phyloP scores from a whole-genome alignment of 805 yeast species.

The Nakazawaea ishiwadae region DNA sequence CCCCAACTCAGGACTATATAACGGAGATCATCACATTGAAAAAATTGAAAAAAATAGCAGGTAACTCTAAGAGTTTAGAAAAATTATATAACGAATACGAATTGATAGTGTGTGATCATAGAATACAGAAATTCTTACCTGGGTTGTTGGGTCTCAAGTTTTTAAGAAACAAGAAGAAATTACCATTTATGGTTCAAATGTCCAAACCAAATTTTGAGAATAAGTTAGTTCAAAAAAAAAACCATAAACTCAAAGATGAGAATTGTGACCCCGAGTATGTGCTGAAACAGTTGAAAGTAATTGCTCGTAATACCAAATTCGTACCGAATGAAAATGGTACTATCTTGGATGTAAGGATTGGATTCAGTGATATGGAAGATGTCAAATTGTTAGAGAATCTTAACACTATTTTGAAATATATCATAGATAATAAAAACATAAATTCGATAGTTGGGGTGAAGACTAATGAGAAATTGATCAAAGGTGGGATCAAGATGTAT shows the following conservation, averaged over 20 bases:
- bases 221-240: slow-evolving; percentile 19
- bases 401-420: slow-evolving; percentile 42
- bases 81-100: slow-evolving; percentile 59
- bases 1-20: slow-evolving; percentile 58
- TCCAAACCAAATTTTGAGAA: slow-evolving; percentile 35
- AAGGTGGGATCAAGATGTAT: slow-evolving; percentile 37
- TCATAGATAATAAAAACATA: slow-evolving; percentile 25
- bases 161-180: slow-evolving; percentile 54
- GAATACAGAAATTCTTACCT: slow-evolving; percentile 60
- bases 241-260: slow-evolving; percentile 46
- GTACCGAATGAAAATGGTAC: slow-evolving; percentile 57
- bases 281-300: slow-evolving; percentile 57
- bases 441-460: slow-evolving; percentile 16
- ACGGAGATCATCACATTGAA: slow-evolving; percentile 57
- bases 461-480: slow-evolving; percentile 34
- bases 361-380: slow-evolving; percentile 42
- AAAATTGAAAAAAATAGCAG: slow-evolving; percentile 43
- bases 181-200: slow-evolving; percentile 68
- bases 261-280: slow-evolving; percentile 64
- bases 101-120: slow-evolving; percentile 61
- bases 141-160: slow-evolving; percentile 54
- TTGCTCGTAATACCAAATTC: slow-evolving; percentile 57
- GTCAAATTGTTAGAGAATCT: slow-evolving; percentile 46
- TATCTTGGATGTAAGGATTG: slow-evolving; percentile 56
- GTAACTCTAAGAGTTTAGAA: slow-evolving; percentile 38